A percentile compares a stretch with the other conserved stretches of the same genome.
These are phyloP conservation scores for Ramularia collo-cygni DNA, from an alignment of 2,329 filamentous ascomycete genomes.

Conservation along the genomic window DNA sequence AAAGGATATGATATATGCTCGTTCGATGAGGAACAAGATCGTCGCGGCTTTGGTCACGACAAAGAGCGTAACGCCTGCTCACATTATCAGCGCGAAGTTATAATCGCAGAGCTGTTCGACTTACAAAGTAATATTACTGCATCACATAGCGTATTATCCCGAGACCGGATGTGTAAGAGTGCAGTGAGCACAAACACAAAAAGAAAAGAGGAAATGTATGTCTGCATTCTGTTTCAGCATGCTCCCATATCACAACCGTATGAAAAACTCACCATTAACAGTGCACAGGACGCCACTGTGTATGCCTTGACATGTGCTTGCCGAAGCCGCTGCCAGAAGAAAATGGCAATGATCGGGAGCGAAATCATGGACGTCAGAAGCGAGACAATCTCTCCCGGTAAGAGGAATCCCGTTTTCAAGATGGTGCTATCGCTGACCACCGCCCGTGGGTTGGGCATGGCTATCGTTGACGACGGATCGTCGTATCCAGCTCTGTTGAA, in stretches of 20 bases:
- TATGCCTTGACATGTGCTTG: slow-evolving; percentile 8
- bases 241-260: not conserved
- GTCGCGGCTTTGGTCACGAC: slow-evolving; percentile 11
- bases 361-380: slow-evolving; percentile 9
- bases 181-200: slow-evolving; percentile 16
- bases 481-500: too few species aligned
- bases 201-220: slow-evolving; percentile 14
- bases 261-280: slow-evolving; percentile 12
- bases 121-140: slow-evolving; percentile 13
- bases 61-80: slow-evolving; percentile 14
- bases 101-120: not conserved
- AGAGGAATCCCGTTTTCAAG: too few species aligned
- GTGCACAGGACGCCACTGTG: slow-evolving; percentile 12
- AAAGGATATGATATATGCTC: slow-evolving; percentile 20
- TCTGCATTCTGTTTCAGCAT: slow-evolving; percentile 1
- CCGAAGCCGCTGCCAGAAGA: slow-evolving; percentile 9
- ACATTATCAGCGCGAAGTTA: not conserved
- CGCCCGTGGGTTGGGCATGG: too few species aligned
- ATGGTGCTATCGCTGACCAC: too few species aligned
- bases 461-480: too few species aligned
- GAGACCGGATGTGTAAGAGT: slow-evolving; percentile 12
- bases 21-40: slow-evolving; percentile 17
- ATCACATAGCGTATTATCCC: slow-evolving; percentile 11
- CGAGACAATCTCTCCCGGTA: slow-evolving; percentile 5
- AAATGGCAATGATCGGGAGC: slow-evolving; percentile 12